Evolutionary conservation across 108 stramenopile genomes (phyloP).

Genomic region (Nitzschia putrida): DNA sequence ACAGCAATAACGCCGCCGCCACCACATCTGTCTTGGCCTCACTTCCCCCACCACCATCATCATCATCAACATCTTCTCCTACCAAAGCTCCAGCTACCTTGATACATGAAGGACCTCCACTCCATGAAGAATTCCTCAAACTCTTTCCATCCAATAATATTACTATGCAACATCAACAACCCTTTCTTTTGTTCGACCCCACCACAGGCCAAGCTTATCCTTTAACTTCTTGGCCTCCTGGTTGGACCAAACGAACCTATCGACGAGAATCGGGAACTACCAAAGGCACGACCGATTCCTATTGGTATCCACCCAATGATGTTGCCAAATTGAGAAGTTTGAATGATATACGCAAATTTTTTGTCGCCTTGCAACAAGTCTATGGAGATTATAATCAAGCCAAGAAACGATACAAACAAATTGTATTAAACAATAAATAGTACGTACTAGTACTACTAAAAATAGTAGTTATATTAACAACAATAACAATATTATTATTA

Average conservation of each 20-base stretch:
- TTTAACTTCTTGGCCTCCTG: constrained; percentile 40
- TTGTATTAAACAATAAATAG: neutral
- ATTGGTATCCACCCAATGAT: constrained; percentile 53
- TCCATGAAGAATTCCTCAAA: neutral
- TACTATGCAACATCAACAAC: too few relatives aligned
- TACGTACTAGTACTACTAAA: neutral
- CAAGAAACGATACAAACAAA: constrained; percentile 18
- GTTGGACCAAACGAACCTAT: constrained; percentile 48
- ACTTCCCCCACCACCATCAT: neutral
- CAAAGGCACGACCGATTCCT: constrained; percentile 44
- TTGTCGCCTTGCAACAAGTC: constrained; percentile 17
- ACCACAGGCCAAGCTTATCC: neutral
- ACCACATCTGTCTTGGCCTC: neutral
- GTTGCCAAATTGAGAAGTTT: constrained; percentile 43
- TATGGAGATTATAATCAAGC: constrained; percentile 36
- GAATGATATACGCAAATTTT: constrained; percentile 31
- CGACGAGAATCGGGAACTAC: constrained; percentile 43
- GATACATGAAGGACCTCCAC: constrained; percentile 2
- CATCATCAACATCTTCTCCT: neutral
- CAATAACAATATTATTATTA: neutral
- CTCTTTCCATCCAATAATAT: too few relatives aligned
- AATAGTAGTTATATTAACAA: neutral
- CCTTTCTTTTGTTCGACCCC: too few relatives aligned
- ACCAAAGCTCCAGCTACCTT: neutral
- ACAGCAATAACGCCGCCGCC: too few relatives aligned